Evolutionary conservation across 768 basidiomycete species (phyloP), one percentile per base, ranked within the genome.

Genomic region (Rubroboletus satanas): DNA sequence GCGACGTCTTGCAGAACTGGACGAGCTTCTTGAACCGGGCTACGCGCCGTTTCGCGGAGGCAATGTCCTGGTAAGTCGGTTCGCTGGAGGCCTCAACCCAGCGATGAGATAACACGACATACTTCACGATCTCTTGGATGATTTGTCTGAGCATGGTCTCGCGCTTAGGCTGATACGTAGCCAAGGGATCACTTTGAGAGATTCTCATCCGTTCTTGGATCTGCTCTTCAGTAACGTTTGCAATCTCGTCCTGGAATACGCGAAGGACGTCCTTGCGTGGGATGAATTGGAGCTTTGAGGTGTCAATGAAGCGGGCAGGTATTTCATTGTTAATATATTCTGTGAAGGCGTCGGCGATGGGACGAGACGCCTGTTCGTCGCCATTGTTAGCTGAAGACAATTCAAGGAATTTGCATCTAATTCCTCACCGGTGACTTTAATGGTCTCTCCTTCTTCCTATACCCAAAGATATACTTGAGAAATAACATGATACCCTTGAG

Each of bases 261-360:
- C 23, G 9, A 36, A 55, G 49, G 10, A 61, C 46, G 10, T 51
- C 55, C 1, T 23, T 38, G 5, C 59, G 44, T 17, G 49, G 11
- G 15, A 61, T 35, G 37, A 62, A 49, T 18, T 41, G 42, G 32
- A 62, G 14, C 10, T n/a, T 37, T 31, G 50, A 46, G 4, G 53
- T 55, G 29, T 61, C 41, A 5, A 61, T 47, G 21, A 61, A 39
- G 2, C 54, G 54, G 36, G 47, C 9, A 1, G 60, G 60, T 32
- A 61, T 36, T 12, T 61, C 60, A 10, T 62, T 61, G 41, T 51
- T 29, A n/a, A 61, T 55, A 38, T 58, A 62, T n/a, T 56, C 45
- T 28, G 21, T 48, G 43, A 62, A 58, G 4, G 29, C 45, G 5
- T 47, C 49, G 7, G 7, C 26, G 15, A 59, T 58, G 21, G 39